A percentile compares a stretch with the other conserved stretches of the same genome.
phyloP scores from a whole-genome alignment of 176 grass and related monocot genomes.

The Triticum turgidum region DNA sequence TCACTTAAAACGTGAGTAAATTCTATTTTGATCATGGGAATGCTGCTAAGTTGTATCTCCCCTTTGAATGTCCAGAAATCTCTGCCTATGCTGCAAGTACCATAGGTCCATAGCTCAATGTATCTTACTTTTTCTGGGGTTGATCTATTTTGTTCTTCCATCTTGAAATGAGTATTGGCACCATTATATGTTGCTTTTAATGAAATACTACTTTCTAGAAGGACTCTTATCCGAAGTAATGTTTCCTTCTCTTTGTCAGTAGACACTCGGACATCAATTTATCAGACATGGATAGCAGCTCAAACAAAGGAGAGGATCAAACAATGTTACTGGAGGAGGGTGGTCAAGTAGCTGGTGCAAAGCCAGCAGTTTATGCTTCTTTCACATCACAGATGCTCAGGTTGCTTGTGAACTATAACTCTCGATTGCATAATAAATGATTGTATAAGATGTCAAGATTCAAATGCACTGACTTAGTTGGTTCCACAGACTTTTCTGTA shows the following conservation, averaged over 20 bases:
- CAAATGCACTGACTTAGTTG: slow-evolving; percentile 25
- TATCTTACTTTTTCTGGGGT: neutral
- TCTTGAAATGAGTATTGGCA: slow-evolving; percentile 13
- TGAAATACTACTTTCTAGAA: slow-evolving; percentile 10
- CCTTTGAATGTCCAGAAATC: neutral
- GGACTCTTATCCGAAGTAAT: slow-evolving; percentile 29
- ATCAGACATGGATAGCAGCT: slow-evolving; percentile 59
- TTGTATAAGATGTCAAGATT: slow-evolving; percentile 20
- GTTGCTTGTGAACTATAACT: slow-evolving; percentile 32
- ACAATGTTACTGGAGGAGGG: slow-evolving; percentile 72
- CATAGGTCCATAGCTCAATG: slow-evolving; percentile 2
- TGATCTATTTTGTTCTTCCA: neutral
- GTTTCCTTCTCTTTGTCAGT: slow-evolving; percentile 46
- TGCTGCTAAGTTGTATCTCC: neutral
- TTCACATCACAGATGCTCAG: slow-evolving; percentile 72
- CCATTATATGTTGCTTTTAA: slow-evolving; percentile 24
- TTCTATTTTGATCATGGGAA: slow-evolving; percentile 5
- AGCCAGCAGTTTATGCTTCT: slow-evolving; percentile 58
- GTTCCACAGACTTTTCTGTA: slow-evolving; percentile 69
- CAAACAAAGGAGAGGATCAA: slow-evolving; percentile 64
- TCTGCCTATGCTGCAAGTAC: slow-evolving; percentile 17
- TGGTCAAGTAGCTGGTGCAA: slow-evolving; percentile 47
- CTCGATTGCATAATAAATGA: slow-evolving; percentile 16
- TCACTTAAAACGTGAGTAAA: slow-evolving; percentile 73
- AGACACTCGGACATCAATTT: slow-evolving; percentile 81